A percentile compares a stretch with the other conserved stretches of the same genome.
These are phyloP conservation scores for Phytophthora melonis DNA, from an alignment of 352 stramenopile genomes.

Conservation along the genomic window DNA sequence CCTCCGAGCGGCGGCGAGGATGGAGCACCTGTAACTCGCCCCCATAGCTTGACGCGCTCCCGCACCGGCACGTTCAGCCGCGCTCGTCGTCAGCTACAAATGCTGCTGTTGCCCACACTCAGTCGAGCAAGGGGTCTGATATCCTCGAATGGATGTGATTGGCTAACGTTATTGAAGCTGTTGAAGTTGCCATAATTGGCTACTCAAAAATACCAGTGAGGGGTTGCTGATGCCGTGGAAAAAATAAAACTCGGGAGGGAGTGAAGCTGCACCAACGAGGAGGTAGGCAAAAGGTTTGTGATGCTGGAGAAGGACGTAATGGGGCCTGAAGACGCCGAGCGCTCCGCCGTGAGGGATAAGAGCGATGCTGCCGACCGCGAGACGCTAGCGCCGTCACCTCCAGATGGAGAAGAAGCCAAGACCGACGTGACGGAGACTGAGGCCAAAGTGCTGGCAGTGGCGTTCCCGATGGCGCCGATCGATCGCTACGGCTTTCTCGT, in stretches of 20 bases:
- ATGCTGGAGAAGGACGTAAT: slow-evolving; percentile 34
- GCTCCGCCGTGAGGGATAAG: slow-evolving; percentile 25
- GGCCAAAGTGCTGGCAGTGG: slow-evolving; percentile 13
- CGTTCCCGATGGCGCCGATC: slow-evolving; percentile 63
- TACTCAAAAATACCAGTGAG: neutral
- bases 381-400: slow-evolving; percentile 16
- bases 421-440: slow-evolving; percentile 24
- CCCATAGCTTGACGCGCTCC: neutral
- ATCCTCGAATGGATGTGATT: slow-evolving; percentile 6
- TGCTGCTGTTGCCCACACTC: neutral
- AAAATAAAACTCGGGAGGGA: slow-evolving; percentile 8
- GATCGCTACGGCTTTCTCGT: slow-evolving; percentile 83
- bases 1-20: neutral
- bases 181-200: too few species aligned
- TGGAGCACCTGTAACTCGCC: slow-evolving; percentile 6
- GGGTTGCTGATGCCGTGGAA: neutral
- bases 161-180: too few species aligned
- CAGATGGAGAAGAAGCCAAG: slow-evolving; percentile 19
- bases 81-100: slow-evolving; percentile 2
- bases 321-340: slow-evolving; percentile 26
- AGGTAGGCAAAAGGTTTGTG: neutral
- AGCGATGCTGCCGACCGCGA: slow-evolving; percentile 21
- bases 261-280: too few species aligned
- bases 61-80: neutral
- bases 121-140: slow-evolving; percentile 28